phyloP scores from a whole-genome alignment of 179 eudicot species.

The Corrigiola litoralis region DNA sequence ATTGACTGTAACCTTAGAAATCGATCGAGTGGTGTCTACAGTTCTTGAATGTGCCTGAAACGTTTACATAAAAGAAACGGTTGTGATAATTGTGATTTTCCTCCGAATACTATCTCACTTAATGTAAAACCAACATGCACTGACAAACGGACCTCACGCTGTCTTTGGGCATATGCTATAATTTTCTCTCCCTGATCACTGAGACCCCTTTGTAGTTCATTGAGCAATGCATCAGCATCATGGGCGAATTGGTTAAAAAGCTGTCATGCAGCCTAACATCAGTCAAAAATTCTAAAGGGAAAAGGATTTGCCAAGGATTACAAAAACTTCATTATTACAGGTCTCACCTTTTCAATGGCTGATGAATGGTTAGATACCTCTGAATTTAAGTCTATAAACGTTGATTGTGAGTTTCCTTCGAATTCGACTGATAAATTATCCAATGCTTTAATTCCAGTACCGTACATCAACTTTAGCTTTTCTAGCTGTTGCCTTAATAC shows the following conservation, averaged over 20 bases:
- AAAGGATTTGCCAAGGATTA: not conserved
- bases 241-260: constrained; percentile 65
- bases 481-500: constrained; percentile 59
- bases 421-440: constrained; percentile 77
- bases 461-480: constrained; percentile 68
- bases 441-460: constrained; percentile 66
- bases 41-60: constrained; percentile 80
- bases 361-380: constrained; percentile 82
- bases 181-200: constrained; percentile 66
- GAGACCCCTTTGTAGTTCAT: constrained; percentile 74
- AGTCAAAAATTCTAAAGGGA: constrained; percentile 2
- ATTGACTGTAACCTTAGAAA: constrained; percentile 53
- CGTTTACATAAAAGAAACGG: not conserved
- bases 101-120: not conserved
- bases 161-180: constrained; percentile 59
- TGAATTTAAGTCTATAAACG: constrained; percentile 54
- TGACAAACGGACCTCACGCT: constrained; percentile 54
- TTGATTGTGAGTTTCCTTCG: constrained; percentile 61
- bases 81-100: not conserved
- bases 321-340: not conserved
- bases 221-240: constrained; percentile 68
- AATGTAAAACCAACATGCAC: not conserved
- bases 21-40: constrained; percentile 62
- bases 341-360: constrained; percentile 58
- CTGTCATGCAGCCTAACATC: constrained; percentile 35